Evolutionary conservation across 1,284 basidiomycete species (phyloP).

Genomic region (Sanguinoderma infundibulare): DNA sequence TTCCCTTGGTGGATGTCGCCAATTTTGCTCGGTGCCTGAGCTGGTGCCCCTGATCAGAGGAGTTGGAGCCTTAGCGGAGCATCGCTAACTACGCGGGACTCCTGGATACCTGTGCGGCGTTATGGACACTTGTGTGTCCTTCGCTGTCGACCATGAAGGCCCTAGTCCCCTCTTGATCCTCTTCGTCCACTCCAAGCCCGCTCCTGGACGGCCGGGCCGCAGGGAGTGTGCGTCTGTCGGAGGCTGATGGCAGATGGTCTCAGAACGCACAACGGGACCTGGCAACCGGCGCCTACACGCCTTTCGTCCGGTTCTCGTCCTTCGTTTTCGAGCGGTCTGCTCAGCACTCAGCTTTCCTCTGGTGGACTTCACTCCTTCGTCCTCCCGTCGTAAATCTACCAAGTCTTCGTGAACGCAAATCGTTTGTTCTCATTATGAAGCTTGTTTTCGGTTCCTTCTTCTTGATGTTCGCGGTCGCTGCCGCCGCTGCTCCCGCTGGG

Average conservation of each 20-base stretch:
- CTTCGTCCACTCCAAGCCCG: background rate
- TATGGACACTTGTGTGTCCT: constrained; percentile 21
- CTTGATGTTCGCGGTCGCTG: constrained; percentile 6
- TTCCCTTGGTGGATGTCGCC: background rate
- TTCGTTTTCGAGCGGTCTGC: constrained; percentile 8
- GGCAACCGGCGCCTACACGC: constrained; percentile 20
- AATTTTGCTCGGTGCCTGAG: no score
- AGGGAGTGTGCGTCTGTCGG: no score
- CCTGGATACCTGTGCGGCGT: background rate
- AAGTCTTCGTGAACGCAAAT: background rate
- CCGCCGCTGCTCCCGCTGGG: constrained; percentile 5
- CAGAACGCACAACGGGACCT: constrained; percentile 2
- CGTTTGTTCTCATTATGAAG: constrained; percentile 14
- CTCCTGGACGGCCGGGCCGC: no score
- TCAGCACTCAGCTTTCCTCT: background rate
- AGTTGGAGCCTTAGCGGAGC: background rate
- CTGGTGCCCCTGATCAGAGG: background rate
- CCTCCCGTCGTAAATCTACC: constrained; percentile 1
- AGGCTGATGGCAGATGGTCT: no score
- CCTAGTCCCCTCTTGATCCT: background rate
- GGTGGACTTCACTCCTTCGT: constrained; percentile 24
- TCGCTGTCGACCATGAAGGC: background rate
- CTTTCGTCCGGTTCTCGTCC: constrained; percentile 11
- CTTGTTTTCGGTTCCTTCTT: constrained; percentile 6
- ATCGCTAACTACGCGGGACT: background rate